Conservation (phyloP, 2,329 filamentous ascomycete genomes). For the Neofusicoccum sp. region DNA sequence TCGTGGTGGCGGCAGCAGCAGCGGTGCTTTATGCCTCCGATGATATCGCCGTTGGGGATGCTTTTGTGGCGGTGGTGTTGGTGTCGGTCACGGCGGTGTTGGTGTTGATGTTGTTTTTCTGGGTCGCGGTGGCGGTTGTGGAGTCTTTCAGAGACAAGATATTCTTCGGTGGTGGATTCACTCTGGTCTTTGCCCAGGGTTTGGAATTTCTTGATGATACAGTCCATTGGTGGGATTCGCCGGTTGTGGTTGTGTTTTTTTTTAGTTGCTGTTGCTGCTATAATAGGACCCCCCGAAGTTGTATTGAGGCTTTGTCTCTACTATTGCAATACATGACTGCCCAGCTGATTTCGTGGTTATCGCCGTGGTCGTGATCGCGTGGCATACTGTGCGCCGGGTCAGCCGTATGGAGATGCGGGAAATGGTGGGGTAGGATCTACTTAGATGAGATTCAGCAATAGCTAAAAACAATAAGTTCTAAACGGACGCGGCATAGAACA, state of each 20-base stretch:
- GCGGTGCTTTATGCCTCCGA: not conserved
- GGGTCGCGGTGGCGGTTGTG: not conserved
- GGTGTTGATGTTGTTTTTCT: not conserved
- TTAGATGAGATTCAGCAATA: not conserved
- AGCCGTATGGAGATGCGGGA: not conserved
- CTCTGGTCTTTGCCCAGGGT: conserved; percentile 4
- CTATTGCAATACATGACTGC: conserved; percentile 10
- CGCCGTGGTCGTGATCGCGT: conserved; percentile 2
- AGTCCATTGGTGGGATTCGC: conserved; percentile 2
- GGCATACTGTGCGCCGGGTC: not conserved
- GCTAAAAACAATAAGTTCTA: not conserved
- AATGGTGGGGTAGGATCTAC: not conserved
- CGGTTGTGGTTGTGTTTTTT: not conserved
- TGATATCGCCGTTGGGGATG: too few relatives aligned
- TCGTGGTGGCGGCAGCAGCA: not conserved
- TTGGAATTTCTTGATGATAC: conserved; percentile 6
- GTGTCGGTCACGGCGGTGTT: not conserved
- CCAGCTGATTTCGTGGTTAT: not conserved
- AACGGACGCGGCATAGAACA: not conserved
- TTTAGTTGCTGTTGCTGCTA: not conserved
- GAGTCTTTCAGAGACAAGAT: not conserved
- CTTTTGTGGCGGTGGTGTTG: not conserved
- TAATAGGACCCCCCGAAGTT: not conserved
- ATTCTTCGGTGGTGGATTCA: not conserved
- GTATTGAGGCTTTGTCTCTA: not conserved